These are phyloP conservation scores for Cryphonectria nitschkei DNA, from an alignment of 2,329 filamentous ascomycete genomes.

Conservation along the genomic window DNA sequence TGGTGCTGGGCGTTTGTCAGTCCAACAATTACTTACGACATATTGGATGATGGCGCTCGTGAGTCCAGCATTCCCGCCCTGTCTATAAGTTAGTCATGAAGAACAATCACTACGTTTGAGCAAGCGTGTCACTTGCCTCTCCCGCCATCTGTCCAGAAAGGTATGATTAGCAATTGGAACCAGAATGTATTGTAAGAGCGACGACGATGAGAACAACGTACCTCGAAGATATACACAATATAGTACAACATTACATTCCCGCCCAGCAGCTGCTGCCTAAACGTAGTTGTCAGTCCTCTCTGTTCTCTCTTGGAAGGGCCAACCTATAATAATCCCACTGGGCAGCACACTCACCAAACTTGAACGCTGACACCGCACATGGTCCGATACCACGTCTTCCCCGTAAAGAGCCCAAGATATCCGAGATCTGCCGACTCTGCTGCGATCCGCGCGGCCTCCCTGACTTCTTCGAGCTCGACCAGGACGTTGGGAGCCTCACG, in stretches of 20 bases:
- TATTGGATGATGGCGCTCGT: constrained; percentile 59
- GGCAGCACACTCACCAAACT: constrained; percentile 41
- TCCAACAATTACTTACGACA: constrained; percentile 35
- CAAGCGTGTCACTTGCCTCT: constrained; percentile 16
- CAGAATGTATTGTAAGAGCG: background rate
- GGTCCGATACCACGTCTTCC: constrained; percentile 54
- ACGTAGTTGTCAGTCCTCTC: background rate
- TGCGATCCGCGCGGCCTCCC: constrained; percentile 44
- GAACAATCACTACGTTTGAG: background rate
- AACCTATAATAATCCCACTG: background rate
- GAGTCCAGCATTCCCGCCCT: constrained; percentile 38
- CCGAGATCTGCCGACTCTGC: constrained; percentile 43
- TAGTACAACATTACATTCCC: constrained; percentile 65
- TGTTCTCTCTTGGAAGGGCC: background rate
- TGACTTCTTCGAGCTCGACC: constrained; percentile 29
- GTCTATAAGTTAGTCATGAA: background rate
- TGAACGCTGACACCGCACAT: constrained; percentile 56
- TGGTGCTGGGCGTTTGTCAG: background rate
- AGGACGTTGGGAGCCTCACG: constrained; percentile 52
- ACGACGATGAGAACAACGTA: constrained; percentile 33
- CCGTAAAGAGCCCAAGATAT: constrained; percentile 50
- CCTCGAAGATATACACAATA: constrained; percentile 62
- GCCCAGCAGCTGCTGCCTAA: constrained; percentile 56
- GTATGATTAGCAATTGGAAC: background rate
- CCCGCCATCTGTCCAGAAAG: constrained; percentile 13